phyloP scores from a whole-genome alignment of 108 stramenopile genomes.

The Skeletonema grethae region DNA sequence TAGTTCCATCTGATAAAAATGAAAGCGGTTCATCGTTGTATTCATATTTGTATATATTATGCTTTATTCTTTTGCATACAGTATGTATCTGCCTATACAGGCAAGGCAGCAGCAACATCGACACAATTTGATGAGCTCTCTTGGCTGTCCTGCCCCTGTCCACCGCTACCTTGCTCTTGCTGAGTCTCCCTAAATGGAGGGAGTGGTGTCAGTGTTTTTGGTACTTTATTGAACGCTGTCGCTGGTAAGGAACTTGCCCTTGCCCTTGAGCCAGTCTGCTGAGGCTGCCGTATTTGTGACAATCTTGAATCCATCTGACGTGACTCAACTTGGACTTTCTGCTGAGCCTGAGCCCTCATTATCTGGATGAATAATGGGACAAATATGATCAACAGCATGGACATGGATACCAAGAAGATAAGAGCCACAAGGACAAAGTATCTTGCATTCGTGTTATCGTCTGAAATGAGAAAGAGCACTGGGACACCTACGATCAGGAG shows the following conservation, averaged over 20 bases:
- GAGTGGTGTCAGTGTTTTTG: neutral
- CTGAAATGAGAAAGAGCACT: conserved; percentile 38
- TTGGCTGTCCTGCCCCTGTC: neutral
- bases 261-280: neutral
- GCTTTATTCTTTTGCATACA: no score
- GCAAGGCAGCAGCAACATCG: neutral
- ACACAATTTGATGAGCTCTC: neutral
- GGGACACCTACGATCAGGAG: conserved; percentile 45
- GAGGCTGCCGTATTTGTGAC: no score
- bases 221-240: neutral
- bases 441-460: conserved; percentile 31
- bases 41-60: no score
- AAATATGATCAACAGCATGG: conserved; percentile 24
- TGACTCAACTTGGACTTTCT: neutral
- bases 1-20: no score
- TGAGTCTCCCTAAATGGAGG: neutral
- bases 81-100: neutral
- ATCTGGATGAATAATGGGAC: conserved; percentile 18
- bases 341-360: neutral
- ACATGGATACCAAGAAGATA: conserved; percentile 18
- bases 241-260: neutral
- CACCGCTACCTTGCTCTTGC: neutral
- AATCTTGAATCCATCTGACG: neutral
- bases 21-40: no score
- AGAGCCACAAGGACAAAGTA: conserved; percentile 26